Evolutionary conservation across 768 basidiomycete species (phyloP).

Genomic region (Crucibulum laeve): DNA sequence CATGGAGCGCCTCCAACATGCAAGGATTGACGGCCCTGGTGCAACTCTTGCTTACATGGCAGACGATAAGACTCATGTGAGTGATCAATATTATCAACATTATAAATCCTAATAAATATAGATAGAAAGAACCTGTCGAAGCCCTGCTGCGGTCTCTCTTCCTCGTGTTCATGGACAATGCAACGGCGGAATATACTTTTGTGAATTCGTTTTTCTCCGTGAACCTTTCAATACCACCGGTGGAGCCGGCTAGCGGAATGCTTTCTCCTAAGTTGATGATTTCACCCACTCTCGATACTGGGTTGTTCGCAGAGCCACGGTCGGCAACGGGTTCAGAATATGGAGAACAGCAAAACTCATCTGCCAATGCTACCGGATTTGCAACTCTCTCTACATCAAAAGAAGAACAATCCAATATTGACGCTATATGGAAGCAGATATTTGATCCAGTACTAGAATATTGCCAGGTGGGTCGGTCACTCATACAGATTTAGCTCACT

Average conservation of each 20-base stretch:
- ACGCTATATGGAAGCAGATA: conserved; percentile 84
- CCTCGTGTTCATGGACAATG: conserved; percentile 93
- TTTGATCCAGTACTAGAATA: conserved; percentile 91
- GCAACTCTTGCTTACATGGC: conserved; percentile 85
- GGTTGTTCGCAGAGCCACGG: conserved; percentile 32
- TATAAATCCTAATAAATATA: conserved; percentile 21
- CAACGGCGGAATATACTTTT: conserved; percentile 89
- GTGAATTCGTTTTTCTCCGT: conserved; percentile 76
- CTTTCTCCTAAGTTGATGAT: conserved; percentile 33
- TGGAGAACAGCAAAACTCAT: conserved; percentile 27
- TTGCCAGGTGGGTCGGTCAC: conserved; percentile 52
- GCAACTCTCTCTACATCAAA: conserved; percentile 38
- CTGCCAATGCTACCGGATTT: conserved; percentile 30
- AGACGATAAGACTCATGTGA: conserved; percentile 83
- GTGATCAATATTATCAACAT: conserved; percentile 18
- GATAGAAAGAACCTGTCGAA: conserved; percentile 75
- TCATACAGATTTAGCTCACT: conserved; percentile 1
- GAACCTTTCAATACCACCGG: conserved; percentile 24
- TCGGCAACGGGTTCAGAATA: conserved; percentile 51
- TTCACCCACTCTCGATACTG: conserved; percentile 45
- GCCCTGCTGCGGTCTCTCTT: conserved; percentile 80
- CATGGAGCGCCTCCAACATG: conserved; percentile 56
- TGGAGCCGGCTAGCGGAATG: conserved; percentile 27
- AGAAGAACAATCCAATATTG: conserved; percentile 56
- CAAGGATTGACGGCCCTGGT: conserved; percentile 74